These are phyloP conservation scores for Aspergillus sclerotiicarbonarius DNA, from an alignment of 495 filamentous ascomycete species.

Conservation along the genomic window DNA sequence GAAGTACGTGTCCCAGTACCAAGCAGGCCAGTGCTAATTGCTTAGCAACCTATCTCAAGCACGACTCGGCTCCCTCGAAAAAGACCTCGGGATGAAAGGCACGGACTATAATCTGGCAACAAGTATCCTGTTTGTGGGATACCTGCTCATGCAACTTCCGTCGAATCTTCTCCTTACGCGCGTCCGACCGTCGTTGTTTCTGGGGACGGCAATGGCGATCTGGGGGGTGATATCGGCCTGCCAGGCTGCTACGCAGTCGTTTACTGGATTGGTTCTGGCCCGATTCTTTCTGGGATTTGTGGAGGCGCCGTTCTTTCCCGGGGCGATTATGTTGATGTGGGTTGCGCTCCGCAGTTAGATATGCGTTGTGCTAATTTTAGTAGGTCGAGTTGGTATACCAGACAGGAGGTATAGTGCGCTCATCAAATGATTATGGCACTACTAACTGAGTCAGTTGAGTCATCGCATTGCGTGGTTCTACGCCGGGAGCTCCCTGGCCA, in stretches of 20 bases:
- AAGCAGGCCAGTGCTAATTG: background rate
- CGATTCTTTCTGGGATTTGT: slow-evolving; percentile 70
- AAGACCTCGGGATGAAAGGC: slow-evolving; percentile 45
- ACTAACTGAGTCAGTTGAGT: slow-evolving; percentile 21
- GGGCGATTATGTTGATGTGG: slow-evolving; percentile 39
- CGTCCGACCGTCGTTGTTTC: slow-evolving; percentile 32
- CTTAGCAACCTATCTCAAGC: slow-evolving; percentile 34
- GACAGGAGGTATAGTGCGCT: slow-evolving; percentile 40
- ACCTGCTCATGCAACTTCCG: slow-evolving; percentile 57
- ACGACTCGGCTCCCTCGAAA: slow-evolving; percentile 43
- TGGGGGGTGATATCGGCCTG: slow-evolving; percentile 63
- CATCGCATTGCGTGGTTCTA: slow-evolving; percentile 59
- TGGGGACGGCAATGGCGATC: slow-evolving; percentile 29
- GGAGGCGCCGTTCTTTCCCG: slow-evolving; percentile 50
- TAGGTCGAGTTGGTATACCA: slow-evolving; percentile 50
- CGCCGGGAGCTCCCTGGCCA: slow-evolving; percentile 60
- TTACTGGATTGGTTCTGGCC: slow-evolving; percentile 57
- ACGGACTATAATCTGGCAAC: slow-evolving; percentile 56
- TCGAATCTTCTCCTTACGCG: slow-evolving; percentile 59
- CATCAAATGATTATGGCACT: background rate
- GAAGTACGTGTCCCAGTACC: slow-evolving; percentile 28
- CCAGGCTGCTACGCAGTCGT: slow-evolving; percentile 56
- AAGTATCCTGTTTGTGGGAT: slow-evolving; percentile 70
- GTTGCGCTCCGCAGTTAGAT: background rate
- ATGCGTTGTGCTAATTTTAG: background rate